Evolutionary conservation across 73 alveolate species (phyloP), one percentile per base, ranked within the genome.

Genomic region (Symbiodinium pilosum): DNA sequence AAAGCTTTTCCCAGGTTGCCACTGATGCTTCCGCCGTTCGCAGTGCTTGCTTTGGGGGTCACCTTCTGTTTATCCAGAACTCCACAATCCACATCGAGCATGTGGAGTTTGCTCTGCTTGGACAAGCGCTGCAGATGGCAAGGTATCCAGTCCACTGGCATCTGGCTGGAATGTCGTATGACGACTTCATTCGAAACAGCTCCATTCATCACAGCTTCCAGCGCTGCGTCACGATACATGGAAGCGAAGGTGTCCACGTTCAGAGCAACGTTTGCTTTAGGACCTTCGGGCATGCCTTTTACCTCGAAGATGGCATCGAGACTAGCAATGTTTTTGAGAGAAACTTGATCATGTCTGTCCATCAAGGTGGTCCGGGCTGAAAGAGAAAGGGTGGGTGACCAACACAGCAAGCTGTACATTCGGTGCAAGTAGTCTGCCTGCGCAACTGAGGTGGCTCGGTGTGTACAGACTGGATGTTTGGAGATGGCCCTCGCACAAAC

Each of bases 61-160:
- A 34, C 81, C 51, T 86, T 47, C n/a, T 86, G 32, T 86, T 86
- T 51, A 24, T 86, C 26, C 93, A 86, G 28, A 47, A 47, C 77
- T 43, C 93, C 83, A 86, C 52, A 39, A 69, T 86, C 54, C 68
- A 86, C 93, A 86, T 86, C 93, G 93, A 86, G 64, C 77, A 86
- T 51, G 47, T 51, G 21, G 93, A 86, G 32, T 47, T 86, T 39
- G 5, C 69, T 28, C 32, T 44, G 51, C 51, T 86, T 24, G 93
- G 93, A 9, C 93, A 86, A 83, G 99, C 99, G 34, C 94, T 96
- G 94, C 94, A 99, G 59, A 95, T 99, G 83, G 99, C 99, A 30
- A 93, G 99, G 97, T 99, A 99, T 98, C 99, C 99, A 8, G 92
- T 99, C 38, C 99, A 99, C 86, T 99, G 99, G 99, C 99, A 99